Base-by-base conservation (phyloP, 2,329 filamentous ascomycete species). In the Cercospora citrullina region DNA sequence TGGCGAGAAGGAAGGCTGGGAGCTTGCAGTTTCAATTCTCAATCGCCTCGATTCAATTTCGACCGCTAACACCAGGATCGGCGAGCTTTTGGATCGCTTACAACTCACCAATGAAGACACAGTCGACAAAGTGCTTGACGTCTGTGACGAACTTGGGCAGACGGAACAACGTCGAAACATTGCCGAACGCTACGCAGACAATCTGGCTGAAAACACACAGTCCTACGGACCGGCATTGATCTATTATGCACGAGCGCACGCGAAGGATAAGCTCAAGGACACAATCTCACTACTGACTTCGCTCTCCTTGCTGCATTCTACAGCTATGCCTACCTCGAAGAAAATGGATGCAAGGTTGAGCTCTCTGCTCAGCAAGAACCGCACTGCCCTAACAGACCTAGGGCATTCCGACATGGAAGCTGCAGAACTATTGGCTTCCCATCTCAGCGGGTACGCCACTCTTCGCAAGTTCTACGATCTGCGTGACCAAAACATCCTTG, bases 371-470 rank as follows among this genome's bases (percentile, higher is more conserved):
- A 86, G 85, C 64, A 88, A 90, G 62, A 91, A 93, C 12, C 90
- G 90, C 72, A 81, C 87, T 14, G 90, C 91, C 0, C 84, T 98
- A 3, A 87, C 90, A 65, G 84, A 87, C 31, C 88, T 94, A 63
- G 91, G 92, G 5, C 85, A 86, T 28, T 86, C 90, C 63, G 94
- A 97, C 74, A 82, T 91, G 33, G 90, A 94, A 76, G 94, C 93
- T 7, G 94, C 94, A 8, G 87, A 91, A 73, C 86, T 97, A 10
- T 84, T 98, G 3, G 92, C 94, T 58, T 91, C 90, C 69, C 90
- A 94, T 80, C 88, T 97, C 9, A 95, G 92, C 77, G 94, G 94
- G 23, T 98, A 98, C 76, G 94, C 94, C 23, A 96, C 93, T 0
- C 84, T 98, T 21, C 91, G 94, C 39, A 90, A 90, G 72, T 97